Conservation (phyloP, 495 filamentous ascomycete species). For the Daldinia childiae region DNA sequence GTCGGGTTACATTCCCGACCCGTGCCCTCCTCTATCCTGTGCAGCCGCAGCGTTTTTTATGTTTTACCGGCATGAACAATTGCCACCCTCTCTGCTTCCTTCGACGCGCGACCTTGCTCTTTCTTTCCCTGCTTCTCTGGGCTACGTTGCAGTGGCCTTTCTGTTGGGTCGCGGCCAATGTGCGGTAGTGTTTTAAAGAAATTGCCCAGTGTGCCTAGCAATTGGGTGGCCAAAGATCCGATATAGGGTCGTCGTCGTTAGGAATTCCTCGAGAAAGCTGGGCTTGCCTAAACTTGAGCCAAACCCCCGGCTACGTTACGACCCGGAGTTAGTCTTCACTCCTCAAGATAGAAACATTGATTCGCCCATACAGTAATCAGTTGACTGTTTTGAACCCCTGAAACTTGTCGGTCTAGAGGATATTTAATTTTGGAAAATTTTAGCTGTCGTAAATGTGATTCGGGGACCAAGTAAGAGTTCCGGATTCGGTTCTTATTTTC, state of each 20-base stretch:
- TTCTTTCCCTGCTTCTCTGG: slow-evolving; percentile 22
- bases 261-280: slow-evolving; percentile 24
- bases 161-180: slow-evolving; percentile 44
- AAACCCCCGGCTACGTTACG: slow-evolving; percentile 34
- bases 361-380: slow-evolving; percentile 38
- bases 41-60: slow-evolving; percentile 45
- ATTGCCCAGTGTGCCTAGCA: slow-evolving; percentile 31
- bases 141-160: slow-evolving; percentile 42
- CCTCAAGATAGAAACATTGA: slow-evolving; percentile 30
- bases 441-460: slow-evolving; percentile 13
- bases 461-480: slow-evolving; percentile 8
- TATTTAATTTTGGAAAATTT: slow-evolving; percentile 24
- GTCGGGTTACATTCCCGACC: slow-evolving; percentile 46
- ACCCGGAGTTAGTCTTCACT: slow-evolving; percentile 37
- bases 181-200: slow-evolving; percentile 41
- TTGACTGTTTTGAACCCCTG: slow-evolving; percentile 21
- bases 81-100: slow-evolving; percentile 31
- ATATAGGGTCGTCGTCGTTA: slow-evolving; percentile 32
- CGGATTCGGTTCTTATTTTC: slow-evolving; percentile 11
- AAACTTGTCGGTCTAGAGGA: slow-evolving; percentile 15
- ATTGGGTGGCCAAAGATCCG: slow-evolving; percentile 39
- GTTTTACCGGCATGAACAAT: slow-evolving; percentile 46
- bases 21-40: slow-evolving; percentile 42
- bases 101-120: slow-evolving; percentile 26
- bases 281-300: slow-evolving; percentile 38